phyloP scores from a whole-genome alignment of 1,284 basidiomycete genomes.

The Xanthoconium separans region DNA sequence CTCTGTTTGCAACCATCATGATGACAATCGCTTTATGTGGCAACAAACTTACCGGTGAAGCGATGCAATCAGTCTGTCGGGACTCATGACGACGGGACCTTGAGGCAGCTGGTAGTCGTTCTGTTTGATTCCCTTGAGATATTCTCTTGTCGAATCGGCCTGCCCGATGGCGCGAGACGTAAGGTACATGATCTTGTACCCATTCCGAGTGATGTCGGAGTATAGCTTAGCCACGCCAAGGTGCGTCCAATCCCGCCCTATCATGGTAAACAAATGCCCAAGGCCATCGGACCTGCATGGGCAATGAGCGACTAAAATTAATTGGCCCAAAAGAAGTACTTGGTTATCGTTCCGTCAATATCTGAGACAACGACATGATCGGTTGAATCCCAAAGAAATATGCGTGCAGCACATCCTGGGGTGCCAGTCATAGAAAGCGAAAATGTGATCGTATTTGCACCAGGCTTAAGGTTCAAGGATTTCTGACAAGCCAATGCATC shows the following conservation, averaged over 20 bases:
- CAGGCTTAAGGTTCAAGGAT: constrained; percentile 83
- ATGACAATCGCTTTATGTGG: not conserved
- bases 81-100: constrained; percentile 99
- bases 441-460: constrained; percentile 92
- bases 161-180: constrained; percentile 98
- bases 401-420: constrained; percentile 86
- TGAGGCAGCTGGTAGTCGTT: constrained; percentile 95
- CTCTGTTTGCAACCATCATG: constrained; percentile 44
- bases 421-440: constrained; percentile 89
- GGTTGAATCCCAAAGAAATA: constrained; percentile 94
- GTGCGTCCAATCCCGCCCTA: constrained; percentile 99
- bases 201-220: constrained; percentile 94
- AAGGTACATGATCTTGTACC: constrained; percentile 98
- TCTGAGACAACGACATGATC: constrained; percentile 95
- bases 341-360: constrained; percentile 99
- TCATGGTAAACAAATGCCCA: constrained; percentile 97
- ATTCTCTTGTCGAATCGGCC: constrained; percentile 95
- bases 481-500: constrained; percentile 50
- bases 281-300: constrained; percentile 85
- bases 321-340: constrained; percentile 49
- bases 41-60: constrained; percentile 74
- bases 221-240: constrained; percentile 97
- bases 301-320: not conserved
- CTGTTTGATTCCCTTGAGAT: constrained; percentile 93
- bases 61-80: constrained; percentile 93